Base-by-base conservation (phyloP, 2,329 filamentous ascomycete genomes). In the Cytospora schulzeri region DNA sequence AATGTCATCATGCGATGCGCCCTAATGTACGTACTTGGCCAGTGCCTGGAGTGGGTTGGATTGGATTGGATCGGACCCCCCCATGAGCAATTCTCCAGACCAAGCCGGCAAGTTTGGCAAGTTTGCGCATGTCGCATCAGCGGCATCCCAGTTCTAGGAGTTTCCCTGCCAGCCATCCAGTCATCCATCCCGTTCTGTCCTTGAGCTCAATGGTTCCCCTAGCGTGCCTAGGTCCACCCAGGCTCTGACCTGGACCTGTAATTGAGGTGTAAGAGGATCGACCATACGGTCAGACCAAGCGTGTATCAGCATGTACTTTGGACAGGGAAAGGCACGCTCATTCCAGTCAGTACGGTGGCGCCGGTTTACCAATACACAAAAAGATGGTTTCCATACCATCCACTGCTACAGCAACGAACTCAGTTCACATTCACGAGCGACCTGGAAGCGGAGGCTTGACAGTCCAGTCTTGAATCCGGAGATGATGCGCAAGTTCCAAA, bases 111-210 rank as follows among this genome's bases (percentile, higher is more conserved):
- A 54, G 35, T 62, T 57, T 51, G 64, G 57, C 26, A 63, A 56
- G 52, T 63, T 60, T 63, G 64, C 55, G 60, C 64, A 63, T 41
- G 57, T 60, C 56, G 55, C 64, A 60, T 33, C 61, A 63, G 60
- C 60, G 56, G 33, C 58, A 62, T 51, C 60, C 60, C 52, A 50
- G 52, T 54, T 28, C 22, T 62, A 35, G 60, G 60, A 50, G 60
- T 62, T 56, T 56, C 60, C 52, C 60, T 24, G 61, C 54, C 61
- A 59, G 54, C 55, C 52, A 33, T 29, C 54, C 61, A 59, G 54
- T 48, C 52, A 33, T 29, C 62, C 53, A 56, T 33, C 50, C 51
- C 57, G 35, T 56, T 54, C 56, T 33, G 31, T 55, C 15, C 50
- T 41, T 64, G 56, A 64, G 56, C 35, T 63, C 38, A 51, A 41